A percentile compares a stretch with the other conserved stretches of the same genome.
Evolutionary conservation across 2,329 filamentous ascomycete species (phyloP).

Genomic region (Sphaerulina populicola): DNA sequence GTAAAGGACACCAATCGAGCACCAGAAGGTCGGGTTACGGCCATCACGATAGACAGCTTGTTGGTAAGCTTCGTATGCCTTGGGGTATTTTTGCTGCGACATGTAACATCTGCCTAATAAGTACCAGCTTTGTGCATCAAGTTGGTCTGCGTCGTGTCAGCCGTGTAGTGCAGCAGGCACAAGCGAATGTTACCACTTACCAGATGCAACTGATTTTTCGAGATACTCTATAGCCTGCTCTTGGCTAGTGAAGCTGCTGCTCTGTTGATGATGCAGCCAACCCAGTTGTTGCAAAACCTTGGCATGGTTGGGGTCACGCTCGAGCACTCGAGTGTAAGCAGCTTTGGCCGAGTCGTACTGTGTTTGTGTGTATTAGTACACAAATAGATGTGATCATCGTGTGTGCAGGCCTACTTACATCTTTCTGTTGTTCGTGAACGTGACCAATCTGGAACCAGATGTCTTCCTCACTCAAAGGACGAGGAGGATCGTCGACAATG

Average conservation of each 20-base stretch:
- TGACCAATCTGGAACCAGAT: constrained; percentile 99
- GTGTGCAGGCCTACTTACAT: constrained; percentile 58
- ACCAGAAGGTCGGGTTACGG: constrained; percentile 98
- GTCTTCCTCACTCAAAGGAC: constrained; percentile 89
- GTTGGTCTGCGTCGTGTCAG: constrained; percentile 57
- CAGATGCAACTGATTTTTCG: constrained; percentile 89
- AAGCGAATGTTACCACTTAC: constrained; percentile 45
- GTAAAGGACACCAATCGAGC: constrained; percentile 95
- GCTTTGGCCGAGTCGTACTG: constrained; percentile 89
- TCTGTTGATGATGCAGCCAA: constrained; percentile 96
- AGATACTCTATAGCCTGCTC: constrained; percentile 95
- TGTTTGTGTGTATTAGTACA: constrained; percentile 27
- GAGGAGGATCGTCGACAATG: constrained; percentile 85
- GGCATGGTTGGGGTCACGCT: constrained; percentile 89
- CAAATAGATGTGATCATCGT: background rate
- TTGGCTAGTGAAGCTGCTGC: constrained; percentile 80
- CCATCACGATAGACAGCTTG: constrained; percentile 97
- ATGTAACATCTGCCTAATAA: constrained; percentile 96
- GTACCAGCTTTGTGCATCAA: constrained; percentile 97
- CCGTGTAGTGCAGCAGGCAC: background rate
- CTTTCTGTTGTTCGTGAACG: constrained; percentile 97
- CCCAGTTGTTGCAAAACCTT: constrained; percentile 97
- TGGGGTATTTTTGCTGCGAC: constrained; percentile 98
- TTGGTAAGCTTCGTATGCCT: constrained; percentile 96
- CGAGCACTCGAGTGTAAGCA: constrained; percentile 85